These are phyloP conservation scores for Diphasiastrum complanatum DNA, from an alignment of 83 land plant species.

Conservation along the genomic window DNA sequence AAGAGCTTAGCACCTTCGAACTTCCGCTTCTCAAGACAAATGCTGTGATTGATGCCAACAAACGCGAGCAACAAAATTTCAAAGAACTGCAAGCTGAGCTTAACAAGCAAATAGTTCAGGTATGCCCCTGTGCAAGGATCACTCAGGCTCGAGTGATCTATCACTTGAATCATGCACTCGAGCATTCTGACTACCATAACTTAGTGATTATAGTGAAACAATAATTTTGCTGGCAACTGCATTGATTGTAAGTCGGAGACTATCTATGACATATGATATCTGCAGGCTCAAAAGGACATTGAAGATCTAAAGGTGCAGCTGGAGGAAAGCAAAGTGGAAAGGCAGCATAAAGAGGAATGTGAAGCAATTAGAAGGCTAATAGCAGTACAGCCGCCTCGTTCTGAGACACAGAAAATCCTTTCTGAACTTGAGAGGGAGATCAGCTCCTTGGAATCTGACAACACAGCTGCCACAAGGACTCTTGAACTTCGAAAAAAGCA, in stretches of 20 bases:
- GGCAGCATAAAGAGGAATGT: conserved; percentile 99
- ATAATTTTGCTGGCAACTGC: no score
- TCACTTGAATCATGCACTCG: no score
- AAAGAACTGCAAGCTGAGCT: conserved; percentile 66
- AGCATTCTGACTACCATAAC: no score
- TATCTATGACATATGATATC: no score
- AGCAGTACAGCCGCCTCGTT: conserved; percentile 77
- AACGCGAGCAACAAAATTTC: conserved; percentile 90
- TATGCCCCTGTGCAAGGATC: conserved; percentile 1
- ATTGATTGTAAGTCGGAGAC: no score
- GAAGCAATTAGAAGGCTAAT: conserved; percentile 85
- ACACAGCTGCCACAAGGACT: conserved; percentile 61
- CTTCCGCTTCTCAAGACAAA: conserved; percentile 87
- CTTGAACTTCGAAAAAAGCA: conserved; percentile 93
- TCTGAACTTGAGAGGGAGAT: conserved; percentile 84
- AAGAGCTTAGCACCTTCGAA: conserved; percentile 94
- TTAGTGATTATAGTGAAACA: no score
- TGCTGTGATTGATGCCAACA: conserved; percentile 81
- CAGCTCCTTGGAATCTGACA: conserved; percentile 67
- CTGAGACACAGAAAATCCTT: conserved; percentile 69
- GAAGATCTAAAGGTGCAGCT: conserved; percentile 82
- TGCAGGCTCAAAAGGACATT: conserved; percentile 68
- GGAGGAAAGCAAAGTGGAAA: conserved; percentile 87
- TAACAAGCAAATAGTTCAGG: conserved; percentile 60
- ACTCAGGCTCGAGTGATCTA: no score